Conservation (phyloP, 2,329 filamentous ascomycete species). For the Xylariaceae sp. region DNA sequence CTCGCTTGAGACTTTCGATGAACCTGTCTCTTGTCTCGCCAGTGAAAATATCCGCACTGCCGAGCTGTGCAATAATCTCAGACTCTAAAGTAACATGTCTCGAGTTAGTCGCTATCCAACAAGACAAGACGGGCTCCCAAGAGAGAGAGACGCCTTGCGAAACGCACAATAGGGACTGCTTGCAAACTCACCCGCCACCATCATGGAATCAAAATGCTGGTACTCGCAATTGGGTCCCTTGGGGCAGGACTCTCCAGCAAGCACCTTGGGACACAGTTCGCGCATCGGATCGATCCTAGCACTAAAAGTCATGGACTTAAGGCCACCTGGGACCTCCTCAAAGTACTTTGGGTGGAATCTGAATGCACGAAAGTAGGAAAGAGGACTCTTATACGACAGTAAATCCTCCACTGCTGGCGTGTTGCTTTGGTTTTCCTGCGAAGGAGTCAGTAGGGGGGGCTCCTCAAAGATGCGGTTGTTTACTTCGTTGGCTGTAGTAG, state of each 20-base stretch:
- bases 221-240: conserved; percentile 66
- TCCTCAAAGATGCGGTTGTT: conserved; percentile 28
- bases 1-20: conserved; percentile 55
- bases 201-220: conserved; percentile 75
- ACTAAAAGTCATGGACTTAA: conserved; percentile 88
- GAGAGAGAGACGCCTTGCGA: conserved; percentile 18
- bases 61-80: conserved; percentile 66
- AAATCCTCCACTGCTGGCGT: conserved; percentile 30
- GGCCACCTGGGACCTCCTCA: conserved; percentile 65
- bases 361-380: conserved; percentile 79
- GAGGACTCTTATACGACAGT: conserved; percentile 73
- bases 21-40: conserved; percentile 58
- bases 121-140: conserved; percentile 33
- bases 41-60: conserved; percentile 58
- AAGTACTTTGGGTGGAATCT: conserved; percentile 80
- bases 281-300: conserved; percentile 76
- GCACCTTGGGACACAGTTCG: conserved; percentile 71
- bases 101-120: conserved; percentile 44
- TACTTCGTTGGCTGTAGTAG: conserved; percentile 29
- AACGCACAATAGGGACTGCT: conserved; percentile 1
- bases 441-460: conserved; percentile 29
- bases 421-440: conserved; percentile 24
- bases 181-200: conserved; percentile 64
- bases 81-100: conserved; percentile 52
- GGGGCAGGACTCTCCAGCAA: conserved; percentile 62